Evolutionary conservation across 768 basidiomycete genomes (phyloP), one percentile per base, ranked within the genome.

Genomic region (Lactarius sp.): DNA sequence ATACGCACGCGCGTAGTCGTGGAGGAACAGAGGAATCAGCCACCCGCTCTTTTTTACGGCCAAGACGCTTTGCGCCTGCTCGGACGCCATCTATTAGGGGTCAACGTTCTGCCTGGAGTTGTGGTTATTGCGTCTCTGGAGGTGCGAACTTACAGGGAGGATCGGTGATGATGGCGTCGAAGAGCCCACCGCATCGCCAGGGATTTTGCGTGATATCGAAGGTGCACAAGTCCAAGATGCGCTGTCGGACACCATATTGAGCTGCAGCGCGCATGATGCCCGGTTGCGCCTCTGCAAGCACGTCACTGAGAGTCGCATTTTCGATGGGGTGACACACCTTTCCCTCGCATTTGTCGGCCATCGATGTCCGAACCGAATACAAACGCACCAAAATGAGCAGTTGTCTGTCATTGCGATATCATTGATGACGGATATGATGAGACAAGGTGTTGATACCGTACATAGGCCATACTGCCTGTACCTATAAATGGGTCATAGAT

Each of bases 401-500:
- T 81, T 0, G 94, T 91, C 92, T 94, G 71, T 12, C 12, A 37
- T 37, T 39, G 14, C 3, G 22, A 34, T 34, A 39, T 4, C 3
- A 50, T 56, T 46, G 12, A 6, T 4, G 12, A 13, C 46, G 39
- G 12, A 10, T 16, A 12, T 27, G 27, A 27, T 27, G 27, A 27
- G 27, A 13, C 42, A 44, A 58, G 47, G 59, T 50, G 65, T 65
- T 20, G 20, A 60, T 36, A 0, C 72, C 83, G 65, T 60, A 93
- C 92, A 75, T 93, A 93, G 50, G 86, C 86, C 86, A 92, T 88
- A 71, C 92, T 92, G 14, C 94, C 94, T 0, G 94, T 95, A 0
- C 94, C 95, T 66, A 88, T 85, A 73, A 98, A 99, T 0, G 97
- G 97, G 71, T 99, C 97, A 69, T 98, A 99, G 16, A 98, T 79